Base-by-base conservation (phyloP, 768 basidiomycete genomes). In the Tulasnella sp. region DNA sequence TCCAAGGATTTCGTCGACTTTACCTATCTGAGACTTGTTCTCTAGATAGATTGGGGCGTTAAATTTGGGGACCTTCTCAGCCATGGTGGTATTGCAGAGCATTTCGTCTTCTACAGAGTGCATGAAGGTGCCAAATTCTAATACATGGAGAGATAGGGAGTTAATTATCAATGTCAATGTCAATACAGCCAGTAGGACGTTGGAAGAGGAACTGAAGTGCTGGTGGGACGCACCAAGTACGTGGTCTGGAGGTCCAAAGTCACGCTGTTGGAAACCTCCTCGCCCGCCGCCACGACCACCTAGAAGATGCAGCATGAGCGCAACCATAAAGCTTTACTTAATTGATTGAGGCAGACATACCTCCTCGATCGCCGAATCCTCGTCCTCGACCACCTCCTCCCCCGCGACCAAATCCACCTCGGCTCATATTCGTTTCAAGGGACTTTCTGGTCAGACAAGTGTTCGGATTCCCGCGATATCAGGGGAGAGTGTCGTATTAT, bases 101-200 rank as follows among this genome's bases (percentile, higher is more conserved):
- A 99, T 98, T 70, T 99, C 94, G 61, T 90, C 91, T 74, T 99
- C 95, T 42, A 98, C 95, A 13, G 94, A 87, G 70, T 98, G 96
- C 30, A 92, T 69, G 70, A 98, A 96, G 1, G 85, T 75, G 59
- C 94, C 93, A 75, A 95, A 84, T 75, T 96, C 94, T 96, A 66
- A 10, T 24, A 48, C 17, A 21, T 11, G 19, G 21, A 11, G 4
- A 26, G 23, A 27, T 10, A 43, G 17, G 17, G 4, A 23, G 56
- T 17, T n/a, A 23, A 52, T 38, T 4, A 48, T 32, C 13, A 50
- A 50, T 44, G 41, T 29, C 41, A 42, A 49, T 61, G 51, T n/a
- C n/a, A n/a, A n/a, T n/a, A n/a, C n/a, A 3, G 38, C 23, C 7
- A 38, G 5, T 30, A 49, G 10, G 13, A 21, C 11, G n/a, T 27